These are phyloP conservation scores for Cladosporium sp. DNA, from an alignment of 2,329 filamentous ascomycete genomes.

Conservation along the genomic window DNA sequence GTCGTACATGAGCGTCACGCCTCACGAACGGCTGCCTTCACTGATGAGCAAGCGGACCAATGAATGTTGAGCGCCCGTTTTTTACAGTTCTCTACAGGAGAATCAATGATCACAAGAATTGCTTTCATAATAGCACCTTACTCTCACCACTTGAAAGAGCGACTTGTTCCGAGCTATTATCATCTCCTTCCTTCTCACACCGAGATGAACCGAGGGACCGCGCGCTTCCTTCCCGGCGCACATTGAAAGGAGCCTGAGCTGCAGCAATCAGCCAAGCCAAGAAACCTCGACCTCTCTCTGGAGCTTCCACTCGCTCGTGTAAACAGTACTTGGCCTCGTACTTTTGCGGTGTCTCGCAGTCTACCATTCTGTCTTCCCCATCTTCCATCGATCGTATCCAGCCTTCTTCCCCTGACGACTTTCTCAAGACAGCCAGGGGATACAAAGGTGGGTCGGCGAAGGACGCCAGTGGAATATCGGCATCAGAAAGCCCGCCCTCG, in stretches of 20 bases:
- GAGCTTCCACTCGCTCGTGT: neutral
- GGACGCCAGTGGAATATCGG: slow-evolving; percentile 31
- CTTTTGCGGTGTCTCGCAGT: slow-evolving; percentile 30
- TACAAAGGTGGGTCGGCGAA: neutral
- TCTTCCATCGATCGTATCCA: neutral
- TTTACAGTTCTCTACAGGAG: no score
- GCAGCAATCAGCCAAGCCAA: slow-evolving; percentile 6
- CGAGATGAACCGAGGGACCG: neutral
- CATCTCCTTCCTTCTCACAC: neutral
- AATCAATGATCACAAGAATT: no score
- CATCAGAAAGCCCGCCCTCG: slow-evolving; percentile 52
- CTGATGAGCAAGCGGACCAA: neutral
- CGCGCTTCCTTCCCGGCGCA: neutral
- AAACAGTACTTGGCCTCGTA: neutral
- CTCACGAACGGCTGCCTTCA: neutral
- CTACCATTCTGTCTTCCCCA: neutral
- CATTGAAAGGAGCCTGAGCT: neutral
- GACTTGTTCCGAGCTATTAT: neutral
- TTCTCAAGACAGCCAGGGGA: neutral
- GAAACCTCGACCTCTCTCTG: slow-evolving; percentile 1
- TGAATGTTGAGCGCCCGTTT: neutral
- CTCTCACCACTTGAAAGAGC: neutral
- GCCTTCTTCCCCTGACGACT: neutral
- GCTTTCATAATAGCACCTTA: neutral
- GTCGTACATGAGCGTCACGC: neutral